A percentile compares a stretch with the other conserved stretches of the same genome.
phyloP scores from a whole-genome alignment of 2,329 filamentous ascomycete genomes.

The Pseudogymnoascus sp. region DNA sequence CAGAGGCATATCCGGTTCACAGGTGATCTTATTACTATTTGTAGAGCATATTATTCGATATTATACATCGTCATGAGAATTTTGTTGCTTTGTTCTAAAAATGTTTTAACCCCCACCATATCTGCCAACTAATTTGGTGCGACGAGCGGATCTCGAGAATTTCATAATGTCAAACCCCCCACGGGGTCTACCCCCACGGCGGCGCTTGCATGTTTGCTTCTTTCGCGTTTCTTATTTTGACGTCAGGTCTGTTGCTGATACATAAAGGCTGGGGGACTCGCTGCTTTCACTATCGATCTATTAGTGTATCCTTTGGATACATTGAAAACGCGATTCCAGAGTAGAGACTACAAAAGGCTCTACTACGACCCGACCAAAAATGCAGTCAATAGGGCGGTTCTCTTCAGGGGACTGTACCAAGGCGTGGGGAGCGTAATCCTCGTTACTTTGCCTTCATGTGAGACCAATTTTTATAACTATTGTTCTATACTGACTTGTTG shows the following conservation, averaged over 20 bases:
- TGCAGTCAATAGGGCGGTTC: constrained; percentile 42
- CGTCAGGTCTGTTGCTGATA: constrained; percentile 14
- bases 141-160: constrained; percentile 8
- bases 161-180: constrained; percentile 6
- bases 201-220: constrained; percentile 7
- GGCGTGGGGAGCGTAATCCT: constrained; percentile 78
- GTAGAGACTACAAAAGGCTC: constrained; percentile 60
- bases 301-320: constrained; percentile 87
- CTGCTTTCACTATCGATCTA: constrained; percentile 78
- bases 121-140: background rate
- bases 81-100: background rate
- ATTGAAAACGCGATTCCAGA: constrained; percentile 78
- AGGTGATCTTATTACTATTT: background rate
- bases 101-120: background rate
- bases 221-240: constrained; percentile 10
- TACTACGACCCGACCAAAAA: constrained; percentile 52
- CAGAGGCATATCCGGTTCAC: background rate
- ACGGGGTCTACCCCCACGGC: background rate
- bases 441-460: constrained; percentile 80
- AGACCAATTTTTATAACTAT: constrained; percentile 15
- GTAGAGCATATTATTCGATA: background rate
- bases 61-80: background rate
- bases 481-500: constrained; percentile 17
- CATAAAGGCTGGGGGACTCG: constrained; percentile 67
- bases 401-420: constrained; percentile 73